These are phyloP conservation scores for Colletotrichum tropicale DNA, from an alignment of 2,329 filamentous ascomycete genomes.

Conservation along the genomic window DNA sequence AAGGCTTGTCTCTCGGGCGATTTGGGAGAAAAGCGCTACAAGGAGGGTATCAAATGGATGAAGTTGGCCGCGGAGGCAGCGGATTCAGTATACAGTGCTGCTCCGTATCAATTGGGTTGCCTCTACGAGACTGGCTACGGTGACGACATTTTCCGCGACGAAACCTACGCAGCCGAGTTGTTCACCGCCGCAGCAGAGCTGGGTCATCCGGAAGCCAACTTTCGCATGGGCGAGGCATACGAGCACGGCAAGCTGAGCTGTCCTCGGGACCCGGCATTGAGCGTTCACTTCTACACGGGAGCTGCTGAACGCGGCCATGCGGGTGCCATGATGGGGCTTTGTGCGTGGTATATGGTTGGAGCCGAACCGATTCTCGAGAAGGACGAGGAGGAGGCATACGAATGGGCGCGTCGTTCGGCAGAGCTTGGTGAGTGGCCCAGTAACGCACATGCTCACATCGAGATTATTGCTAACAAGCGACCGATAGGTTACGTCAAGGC, in stretches of 20 bases:
- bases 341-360: conserved; percentile 98
- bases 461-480: conserved; percentile 15
- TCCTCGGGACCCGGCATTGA: conserved; percentile 88
- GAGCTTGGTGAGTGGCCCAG: conserved; percentile 71
- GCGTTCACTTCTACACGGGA: conserved; percentile 95
- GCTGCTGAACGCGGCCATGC: conserved; percentile 86
- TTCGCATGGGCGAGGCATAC: conserved; percentile 93
- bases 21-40: conserved; percentile 83
- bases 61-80: conserved; percentile 91
- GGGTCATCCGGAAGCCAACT: conserved; percentile 85
- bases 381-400: conserved; percentile 94
- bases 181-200: conserved; percentile 95
- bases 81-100: conserved; percentile 89
- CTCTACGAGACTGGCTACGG: conserved; percentile 94
- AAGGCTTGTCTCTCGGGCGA: conserved; percentile 90
- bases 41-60: conserved; percentile 94
- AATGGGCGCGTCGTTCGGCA: conserved; percentile 90
- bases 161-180: conserved; percentile 87
- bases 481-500: conserved; percentile 69
- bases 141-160: conserved; percentile 91
- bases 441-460: background rate
- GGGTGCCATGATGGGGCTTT: conserved; percentile 95
- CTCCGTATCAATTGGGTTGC: conserved; percentile 87
- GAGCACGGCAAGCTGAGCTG: conserved; percentile 90
- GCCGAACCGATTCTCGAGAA: conserved; percentile 91